phyloP scores from a whole-genome alignment of 768 basidiomycete species.

The Naganishia antarctica region DNA sequence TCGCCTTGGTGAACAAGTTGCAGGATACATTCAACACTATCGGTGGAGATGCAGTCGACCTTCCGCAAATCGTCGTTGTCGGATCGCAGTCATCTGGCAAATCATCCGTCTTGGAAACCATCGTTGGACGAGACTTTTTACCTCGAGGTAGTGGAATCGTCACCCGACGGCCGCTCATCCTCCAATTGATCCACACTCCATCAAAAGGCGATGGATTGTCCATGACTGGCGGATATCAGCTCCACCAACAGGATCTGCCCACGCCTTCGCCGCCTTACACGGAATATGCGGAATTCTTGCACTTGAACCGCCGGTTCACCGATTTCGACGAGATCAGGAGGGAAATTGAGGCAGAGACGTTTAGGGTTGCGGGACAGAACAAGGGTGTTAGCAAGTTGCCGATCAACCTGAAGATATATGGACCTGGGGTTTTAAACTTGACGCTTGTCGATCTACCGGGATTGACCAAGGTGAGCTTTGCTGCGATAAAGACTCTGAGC shows the following conservation, averaged over 20 bases:
- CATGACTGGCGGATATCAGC: conserved; percentile 12
- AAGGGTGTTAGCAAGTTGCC: conserved; percentile 96
- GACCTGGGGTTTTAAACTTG: conserved; percentile 88
- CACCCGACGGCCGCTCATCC: conserved; percentile 86
- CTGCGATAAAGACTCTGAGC: no score
- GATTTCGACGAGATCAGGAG: conserved; percentile 89
- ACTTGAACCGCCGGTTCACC: conserved; percentile 92
- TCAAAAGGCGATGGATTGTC: conserved; percentile 3
- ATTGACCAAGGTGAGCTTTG: conserved; percentile 68
- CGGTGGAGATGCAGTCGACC: conserved; percentile 52
- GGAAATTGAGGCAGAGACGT: conserved; percentile 98
- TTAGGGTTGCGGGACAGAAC: conserved; percentile 94
- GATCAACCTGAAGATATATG: conserved; percentile 91
- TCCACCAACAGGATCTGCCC: conserved; percentile 12
- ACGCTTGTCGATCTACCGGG: conserved; percentile 96
- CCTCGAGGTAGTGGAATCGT: conserved; percentile 73
- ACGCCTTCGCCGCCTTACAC: conserved; percentile 40
- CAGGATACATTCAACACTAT: conserved; percentile 56
- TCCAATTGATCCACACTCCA: conserved; percentile 92
- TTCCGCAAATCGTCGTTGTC: conserved; percentile 56
- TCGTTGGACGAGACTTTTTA: conserved; percentile 70
- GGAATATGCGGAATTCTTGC: conserved; percentile 97
- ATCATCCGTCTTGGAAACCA: conserved; percentile 77
- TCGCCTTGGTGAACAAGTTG: conserved; percentile 87
- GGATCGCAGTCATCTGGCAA: conserved; percentile 96